Percentiles rank a stretch among this genome's conserved stretches.
phyloP scores from a whole-genome alignment of 2,329 filamentous ascomycete genomes.

The Alternaria infectoria region DNA sequence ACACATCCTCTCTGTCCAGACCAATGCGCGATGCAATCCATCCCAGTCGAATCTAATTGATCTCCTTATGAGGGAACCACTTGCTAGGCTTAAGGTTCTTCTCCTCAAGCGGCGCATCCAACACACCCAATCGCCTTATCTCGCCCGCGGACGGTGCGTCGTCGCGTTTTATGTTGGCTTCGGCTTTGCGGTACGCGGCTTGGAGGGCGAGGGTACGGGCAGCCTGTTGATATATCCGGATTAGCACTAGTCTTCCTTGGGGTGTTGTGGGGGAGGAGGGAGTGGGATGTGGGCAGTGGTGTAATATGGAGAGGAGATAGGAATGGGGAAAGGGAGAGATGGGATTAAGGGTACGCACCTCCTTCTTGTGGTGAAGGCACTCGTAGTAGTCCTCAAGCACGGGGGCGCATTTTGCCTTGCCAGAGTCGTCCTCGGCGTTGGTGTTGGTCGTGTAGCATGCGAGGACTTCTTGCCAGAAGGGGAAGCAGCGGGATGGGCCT shows the following conservation, averaged over 20 bases:
- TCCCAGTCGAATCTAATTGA: no score
- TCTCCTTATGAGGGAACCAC: conserved; percentile 52
- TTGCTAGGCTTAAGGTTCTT: conserved; percentile 56
- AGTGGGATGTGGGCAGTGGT: no score
- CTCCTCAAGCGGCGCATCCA: conserved; percentile 81
- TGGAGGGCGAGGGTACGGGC: conserved; percentile 80
- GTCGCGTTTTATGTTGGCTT: conserved; percentile 76
- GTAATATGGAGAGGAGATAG: no score
- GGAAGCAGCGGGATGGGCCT: conserved; percentile 86
- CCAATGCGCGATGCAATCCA: no score
- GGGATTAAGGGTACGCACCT: conserved; percentile 72
- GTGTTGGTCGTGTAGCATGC: conserved; percentile 98
- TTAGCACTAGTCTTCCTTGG: no score
- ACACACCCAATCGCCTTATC: conserved; percentile 83
- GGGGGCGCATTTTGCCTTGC: conserved; percentile 85
- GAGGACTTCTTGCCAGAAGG: conserved; percentile 99
- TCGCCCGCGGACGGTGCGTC: conserved; percentile 81
- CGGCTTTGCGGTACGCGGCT: conserved; percentile 79
- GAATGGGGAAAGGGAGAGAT: no score
- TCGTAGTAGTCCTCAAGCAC: conserved; percentile 97
- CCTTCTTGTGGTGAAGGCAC: conserved; percentile 98
- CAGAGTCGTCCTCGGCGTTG: conserved; percentile 74
- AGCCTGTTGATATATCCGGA: conserved; percentile 59
- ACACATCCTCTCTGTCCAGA: no score
- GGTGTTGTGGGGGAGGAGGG: no score